Evolutionary conservation across 495 filamentous ascomycete species (phyloP), one percentile per base, ranked within the genome.

Genomic region (Pyrenopolyporus hunteri): DNA sequence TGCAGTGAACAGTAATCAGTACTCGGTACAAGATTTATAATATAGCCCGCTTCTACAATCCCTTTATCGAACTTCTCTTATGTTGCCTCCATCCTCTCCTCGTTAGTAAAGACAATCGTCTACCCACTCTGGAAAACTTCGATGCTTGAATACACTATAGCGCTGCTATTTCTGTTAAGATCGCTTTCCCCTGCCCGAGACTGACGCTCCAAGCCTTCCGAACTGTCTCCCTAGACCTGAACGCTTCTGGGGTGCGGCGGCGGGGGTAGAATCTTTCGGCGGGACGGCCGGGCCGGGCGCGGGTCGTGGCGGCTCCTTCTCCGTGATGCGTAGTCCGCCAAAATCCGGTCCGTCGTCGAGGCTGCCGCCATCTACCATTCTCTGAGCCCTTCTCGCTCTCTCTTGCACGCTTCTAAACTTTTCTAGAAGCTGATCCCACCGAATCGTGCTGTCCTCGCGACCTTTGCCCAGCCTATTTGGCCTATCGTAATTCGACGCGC

Each of bases 351-450:
- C 61, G 56, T 80, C 80, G 37, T 77, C 76, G 45, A 78, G 42
- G 9, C 74, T 71, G 0, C 75, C 65, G 0, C 71, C 71, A 13
- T 66, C 64, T 37, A 63, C 45, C 36, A 68, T 51, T 36, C 78
- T 73, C 51, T 81, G 77, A 20, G 78, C 68, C 31, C 82, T 70
- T 20, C 82, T 71, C 6, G 90, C 88, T 25, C 83, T 84, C 56
- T 99, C 95, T 68, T 99, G 94, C 14, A 93, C 91, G 17, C 78
- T 79, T 59, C 89, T 89, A 73, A 98, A 99, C 69, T 97, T 97
- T 54, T 98, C 94, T n/a, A 99, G 84, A 13, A 99, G 83, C 55
- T 99, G 95, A 10, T 82, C 83, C 94, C 94, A 99, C 45, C 87
- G 86, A 68, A 98, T 94, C 37, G 82, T 83, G 33, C 85, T 86